These are phyloP conservation scores for Verruconis gallopava DNA, from an alignment of 2,329 filamentous ascomycete species.

Conservation along the genomic window DNA sequence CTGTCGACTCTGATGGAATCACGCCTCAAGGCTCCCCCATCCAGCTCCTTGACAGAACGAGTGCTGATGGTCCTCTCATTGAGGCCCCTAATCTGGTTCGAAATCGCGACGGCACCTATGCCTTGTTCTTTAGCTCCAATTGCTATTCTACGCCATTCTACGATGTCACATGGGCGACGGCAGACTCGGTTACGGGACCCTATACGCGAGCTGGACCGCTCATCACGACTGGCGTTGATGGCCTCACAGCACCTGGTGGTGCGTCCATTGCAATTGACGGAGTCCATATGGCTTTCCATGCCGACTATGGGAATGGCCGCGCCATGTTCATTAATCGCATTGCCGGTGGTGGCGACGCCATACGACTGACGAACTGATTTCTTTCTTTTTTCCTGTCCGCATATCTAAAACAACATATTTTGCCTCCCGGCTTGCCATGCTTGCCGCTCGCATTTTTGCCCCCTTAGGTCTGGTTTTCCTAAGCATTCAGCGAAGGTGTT, in stretches of 20 bases:
- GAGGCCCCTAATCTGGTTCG: constrained; percentile 46
- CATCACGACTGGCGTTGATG: constrained; percentile 10
- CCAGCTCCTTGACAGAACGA: constrained; percentile 33
- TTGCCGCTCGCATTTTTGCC: too few relatives aligned
- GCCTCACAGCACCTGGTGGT: constrained; percentile 12
- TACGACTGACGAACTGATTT: too few relatives aligned
- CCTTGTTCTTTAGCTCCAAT: constrained; percentile 50
- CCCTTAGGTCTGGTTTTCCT: too few relatives aligned
- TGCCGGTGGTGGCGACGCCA: not conserved
- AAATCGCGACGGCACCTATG: constrained; percentile 37
- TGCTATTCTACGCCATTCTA: constrained; percentile 44
- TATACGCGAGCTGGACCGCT: constrained; percentile 12
- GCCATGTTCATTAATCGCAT: constrained; percentile 9
- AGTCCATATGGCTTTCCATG: constrained; percentile 10
- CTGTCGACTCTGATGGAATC: constrained; percentile 37
- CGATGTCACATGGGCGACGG: constrained; percentile 47
- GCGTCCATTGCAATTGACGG: constrained; percentile 9
- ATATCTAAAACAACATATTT: too few relatives aligned
- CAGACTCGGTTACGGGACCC: constrained; percentile 17
- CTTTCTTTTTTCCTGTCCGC: too few relatives aligned
- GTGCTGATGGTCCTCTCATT: constrained; percentile 41
- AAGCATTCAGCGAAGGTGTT: too few relatives aligned
- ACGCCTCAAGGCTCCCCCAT: constrained; percentile 39
- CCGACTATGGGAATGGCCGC: constrained; percentile 6
- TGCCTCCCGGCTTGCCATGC: too few relatives aligned